These are phyloP conservation scores for Cyberlindnera maclurae DNA, from an alignment of 805 yeast genomes.

Conservation along the genomic window DNA sequence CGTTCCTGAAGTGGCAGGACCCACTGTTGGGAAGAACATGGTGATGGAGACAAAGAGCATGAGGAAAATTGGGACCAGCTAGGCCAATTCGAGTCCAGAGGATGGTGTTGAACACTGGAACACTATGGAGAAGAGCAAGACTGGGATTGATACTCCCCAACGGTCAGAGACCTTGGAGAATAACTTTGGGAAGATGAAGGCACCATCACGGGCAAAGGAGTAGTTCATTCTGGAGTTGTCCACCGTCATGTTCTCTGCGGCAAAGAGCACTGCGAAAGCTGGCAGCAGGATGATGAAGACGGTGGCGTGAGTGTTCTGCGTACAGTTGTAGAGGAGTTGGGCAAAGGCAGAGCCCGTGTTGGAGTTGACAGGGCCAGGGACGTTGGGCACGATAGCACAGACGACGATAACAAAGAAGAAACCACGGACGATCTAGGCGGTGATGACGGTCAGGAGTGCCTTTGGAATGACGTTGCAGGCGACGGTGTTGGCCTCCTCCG, in stretches of 20 bases:
- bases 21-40: conserved; percentile 20
- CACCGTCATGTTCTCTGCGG: conserved; percentile 25
- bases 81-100: conserved; percentile 28
- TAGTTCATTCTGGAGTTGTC: conserved; percentile 28
- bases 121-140: conserved; percentile 20
- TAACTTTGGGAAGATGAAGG: conserved; percentile 26
- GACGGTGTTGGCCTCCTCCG: conserved; percentile 27
- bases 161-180: conserved; percentile 22
- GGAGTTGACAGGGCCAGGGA: conserved; percentile 14
- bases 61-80: conserved; percentile 25
- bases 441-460: conserved; percentile 27
- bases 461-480: conserved; percentile 26
- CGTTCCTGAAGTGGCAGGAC: conserved; percentile 20
- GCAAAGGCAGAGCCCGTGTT: conserved; percentile 22
- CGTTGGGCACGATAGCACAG: conserved; percentile 23
- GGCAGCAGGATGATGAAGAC: conserved; percentile 21
- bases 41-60: conserved; percentile 21
- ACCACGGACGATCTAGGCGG: conserved; percentile 24
- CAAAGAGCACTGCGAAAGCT: conserved; percentile 19
- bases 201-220: conserved; percentile 31
- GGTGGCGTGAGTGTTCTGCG: conserved; percentile 25
- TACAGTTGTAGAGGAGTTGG: conserved; percentile 20
- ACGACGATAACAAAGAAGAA: conserved; percentile 28
- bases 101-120: conserved; percentile 28
- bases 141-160: conserved; percentile 26